A percentile compares a stretch with the other conserved stretches of the same genome.
phyloP scores from a whole-genome alignment of 2,329 filamentous ascomycete species.

The Leptographium lundbergii region DNA sequence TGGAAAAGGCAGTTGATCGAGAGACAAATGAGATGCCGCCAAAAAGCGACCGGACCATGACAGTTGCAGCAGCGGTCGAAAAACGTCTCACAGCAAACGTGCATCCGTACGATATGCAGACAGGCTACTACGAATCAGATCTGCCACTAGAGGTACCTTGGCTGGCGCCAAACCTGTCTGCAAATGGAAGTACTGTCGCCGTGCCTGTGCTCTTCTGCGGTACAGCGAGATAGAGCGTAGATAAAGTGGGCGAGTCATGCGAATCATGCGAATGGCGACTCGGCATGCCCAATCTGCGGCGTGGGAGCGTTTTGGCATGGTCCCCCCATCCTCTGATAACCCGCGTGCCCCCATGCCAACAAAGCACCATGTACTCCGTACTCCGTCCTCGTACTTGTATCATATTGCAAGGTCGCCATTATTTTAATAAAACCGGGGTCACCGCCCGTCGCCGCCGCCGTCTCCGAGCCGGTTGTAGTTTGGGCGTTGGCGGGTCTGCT shows the following conservation, averaged over 20 bases:
- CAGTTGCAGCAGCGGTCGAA: background rate
- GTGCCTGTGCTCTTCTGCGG: background rate
- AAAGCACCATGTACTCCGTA: background rate
- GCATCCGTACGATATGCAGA: background rate
- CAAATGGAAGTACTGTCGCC: background rate
- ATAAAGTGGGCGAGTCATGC: background rate
- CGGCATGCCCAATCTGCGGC: background rate
- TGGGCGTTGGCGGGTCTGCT: background rate
- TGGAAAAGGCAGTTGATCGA: background rate
- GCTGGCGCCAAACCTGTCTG: background rate
- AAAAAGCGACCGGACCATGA: background rate
- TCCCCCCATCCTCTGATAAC: background rate
- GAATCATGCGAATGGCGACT: background rate
- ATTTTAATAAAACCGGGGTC: background rate
- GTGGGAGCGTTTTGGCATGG: background rate
- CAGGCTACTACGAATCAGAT: background rate
- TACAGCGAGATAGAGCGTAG: background rate
- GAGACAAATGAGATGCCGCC: background rate
- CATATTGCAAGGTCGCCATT: background rate
- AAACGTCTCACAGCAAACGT: background rate
- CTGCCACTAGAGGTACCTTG: background rate
- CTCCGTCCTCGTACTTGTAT: no score
- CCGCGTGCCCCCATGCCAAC: background rate
- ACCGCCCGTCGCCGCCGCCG: background rate
- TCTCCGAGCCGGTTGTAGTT: background rate